These are phyloP conservation scores for Sporobolomyces pararoseus DNA, from an alignment of 768 basidiomycete genomes.

Conservation along the genomic window DNA sequence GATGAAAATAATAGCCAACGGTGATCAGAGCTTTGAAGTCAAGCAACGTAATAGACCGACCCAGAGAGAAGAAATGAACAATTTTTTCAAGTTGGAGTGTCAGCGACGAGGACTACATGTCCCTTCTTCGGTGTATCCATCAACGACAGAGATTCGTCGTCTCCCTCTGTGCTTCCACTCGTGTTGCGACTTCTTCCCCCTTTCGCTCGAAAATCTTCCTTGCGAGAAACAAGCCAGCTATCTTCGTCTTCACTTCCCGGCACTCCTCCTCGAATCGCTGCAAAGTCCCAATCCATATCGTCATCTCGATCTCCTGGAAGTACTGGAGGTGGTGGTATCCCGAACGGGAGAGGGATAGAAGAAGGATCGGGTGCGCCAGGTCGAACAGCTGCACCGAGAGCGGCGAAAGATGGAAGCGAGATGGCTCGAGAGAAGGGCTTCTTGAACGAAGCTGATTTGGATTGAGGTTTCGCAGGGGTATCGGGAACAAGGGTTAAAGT, in stretches of 20 bases:
- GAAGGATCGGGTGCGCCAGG: constrained; percentile 1
- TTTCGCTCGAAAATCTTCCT: constrained; percentile 13
- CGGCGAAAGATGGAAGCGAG: constrained; percentile 36
- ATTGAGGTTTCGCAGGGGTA: constrained; percentile 19
- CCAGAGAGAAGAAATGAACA: too few relatives aligned
- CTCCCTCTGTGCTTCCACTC: constrained; percentile 8
- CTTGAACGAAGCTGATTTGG: background rate
- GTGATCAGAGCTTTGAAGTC: too few relatives aligned
- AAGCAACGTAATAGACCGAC: too few relatives aligned
- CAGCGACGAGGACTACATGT: constrained; percentile 23
- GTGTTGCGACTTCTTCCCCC: constrained; percentile 4
- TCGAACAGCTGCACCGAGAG: constrained; percentile 39
- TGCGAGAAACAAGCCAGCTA: constrained; percentile 8
- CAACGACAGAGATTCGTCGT: background rate
- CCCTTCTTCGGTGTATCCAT: constrained; percentile 16
- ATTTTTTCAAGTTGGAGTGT: constrained; percentile 23
- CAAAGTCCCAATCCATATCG: constrained; percentile 5
- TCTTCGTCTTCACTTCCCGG: background rate
- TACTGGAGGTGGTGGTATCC: constrained; percentile 11
- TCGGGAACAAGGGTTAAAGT: constrained; percentile 38
- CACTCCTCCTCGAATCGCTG: too few relatives aligned
- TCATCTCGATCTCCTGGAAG: background rate
- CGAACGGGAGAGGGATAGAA: constrained; percentile 4
- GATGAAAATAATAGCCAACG: too few relatives aligned
- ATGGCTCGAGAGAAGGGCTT: constrained; percentile 26